Evolutionary conservation across 805 yeast genomes (phyloP).

Genomic region (Danielia reshetovae): DNA sequence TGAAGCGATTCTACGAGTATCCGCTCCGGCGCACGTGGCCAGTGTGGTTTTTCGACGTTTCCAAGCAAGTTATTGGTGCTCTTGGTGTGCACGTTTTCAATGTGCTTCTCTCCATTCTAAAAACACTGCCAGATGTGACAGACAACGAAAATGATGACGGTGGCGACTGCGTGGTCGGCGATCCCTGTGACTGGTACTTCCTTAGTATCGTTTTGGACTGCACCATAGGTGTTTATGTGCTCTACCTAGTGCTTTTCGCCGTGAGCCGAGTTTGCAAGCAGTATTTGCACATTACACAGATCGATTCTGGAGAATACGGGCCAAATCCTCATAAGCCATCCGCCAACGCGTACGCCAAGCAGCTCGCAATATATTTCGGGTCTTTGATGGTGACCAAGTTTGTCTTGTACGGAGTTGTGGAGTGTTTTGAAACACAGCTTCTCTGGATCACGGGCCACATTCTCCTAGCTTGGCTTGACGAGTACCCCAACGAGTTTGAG

Average conservation of each 20-base stretch:
- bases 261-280: constrained; percentile 42
- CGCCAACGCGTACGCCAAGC: constrained; percentile 58
- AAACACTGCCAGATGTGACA: constrained; percentile 22
- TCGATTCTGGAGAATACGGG: constrained; percentile 62
- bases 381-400: constrained; percentile 67
- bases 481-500: constrained; percentile 70
- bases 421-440: constrained; percentile 55
- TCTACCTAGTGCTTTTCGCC: constrained; percentile 48
- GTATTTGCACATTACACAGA: constrained; percentile 37
- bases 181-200: constrained; percentile 95
- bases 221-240: constrained; percentile 85
- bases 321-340: constrained; percentile 53
- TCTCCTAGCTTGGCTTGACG: constrained; percentile 78
- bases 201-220: constrained; percentile 85
- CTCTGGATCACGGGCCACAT: constrained; percentile 60
- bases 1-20: constrained; percentile 73
- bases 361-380: constrained; percentile 60
- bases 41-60: constrained; percentile 86
- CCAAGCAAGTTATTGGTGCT: constrained; percentile 87
- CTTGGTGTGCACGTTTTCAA: constrained; percentile 79
- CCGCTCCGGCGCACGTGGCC: constrained; percentile 82
- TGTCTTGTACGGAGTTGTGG: constrained; percentile 55
- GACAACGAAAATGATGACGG: constrained; percentile 13
- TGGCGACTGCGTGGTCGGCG: constrained; percentile 23
- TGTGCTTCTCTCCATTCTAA: constrained; percentile 62